Evolutionary conservation across 1,139 yeast species (phyloP).

Genomic region (Debaryomyces subglobosus): DNA sequence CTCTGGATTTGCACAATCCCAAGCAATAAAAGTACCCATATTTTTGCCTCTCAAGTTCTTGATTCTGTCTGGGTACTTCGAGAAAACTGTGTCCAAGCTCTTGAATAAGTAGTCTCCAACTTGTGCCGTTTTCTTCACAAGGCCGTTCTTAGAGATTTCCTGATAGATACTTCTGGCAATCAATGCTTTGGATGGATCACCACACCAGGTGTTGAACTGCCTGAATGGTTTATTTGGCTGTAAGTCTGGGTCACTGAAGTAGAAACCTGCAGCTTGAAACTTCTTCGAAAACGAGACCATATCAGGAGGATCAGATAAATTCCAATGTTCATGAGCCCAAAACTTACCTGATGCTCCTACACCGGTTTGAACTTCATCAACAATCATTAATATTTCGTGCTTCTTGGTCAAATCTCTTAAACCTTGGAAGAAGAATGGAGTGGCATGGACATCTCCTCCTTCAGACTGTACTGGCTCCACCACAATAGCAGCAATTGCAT

Average conservation of each 20-base stretch:
- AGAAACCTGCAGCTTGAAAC: slow-evolving; percentile 80
- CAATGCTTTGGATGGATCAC: slow-evolving; percentile 72
- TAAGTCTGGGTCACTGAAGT: slow-evolving; percentile 63
- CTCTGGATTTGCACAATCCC: slow-evolving; percentile 56
- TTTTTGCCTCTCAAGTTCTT: slow-evolving; percentile 65
- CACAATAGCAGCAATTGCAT: slow-evolving; percentile 63
- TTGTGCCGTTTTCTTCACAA: slow-evolving; percentile 52
- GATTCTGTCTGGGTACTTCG: slow-evolving; percentile 47
- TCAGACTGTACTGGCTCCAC: slow-evolving; percentile 77
- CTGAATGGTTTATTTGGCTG: slow-evolving; percentile 68
- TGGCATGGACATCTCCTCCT: slow-evolving; percentile 76
- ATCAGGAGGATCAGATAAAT: slow-evolving; percentile 66
- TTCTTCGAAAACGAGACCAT: slow-evolving; percentile 77
- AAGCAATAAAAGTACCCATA: slow-evolving; percentile 77
- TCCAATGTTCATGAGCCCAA: slow-evolving; percentile 78
- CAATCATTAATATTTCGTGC: slow-evolving; percentile 61
- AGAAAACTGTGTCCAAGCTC: slow-evolving; percentile 46
- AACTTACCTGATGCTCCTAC: slow-evolving; percentile 72
- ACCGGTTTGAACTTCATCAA: slow-evolving; percentile 79
- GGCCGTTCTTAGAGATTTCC: slow-evolving; percentile 55
- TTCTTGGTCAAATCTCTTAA: slow-evolving; percentile 64
- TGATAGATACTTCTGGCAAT: slow-evolving; percentile 65
- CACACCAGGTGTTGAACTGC: slow-evolving; percentile 86
- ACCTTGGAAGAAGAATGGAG: slow-evolving; percentile 62
- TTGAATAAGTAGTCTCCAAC: slow-evolving; percentile 63